These are phyloP conservation scores for Blastobotrys indianensis DNA, from an alignment of 1,139 yeast genomes.

Conservation along the genomic window DNA sequence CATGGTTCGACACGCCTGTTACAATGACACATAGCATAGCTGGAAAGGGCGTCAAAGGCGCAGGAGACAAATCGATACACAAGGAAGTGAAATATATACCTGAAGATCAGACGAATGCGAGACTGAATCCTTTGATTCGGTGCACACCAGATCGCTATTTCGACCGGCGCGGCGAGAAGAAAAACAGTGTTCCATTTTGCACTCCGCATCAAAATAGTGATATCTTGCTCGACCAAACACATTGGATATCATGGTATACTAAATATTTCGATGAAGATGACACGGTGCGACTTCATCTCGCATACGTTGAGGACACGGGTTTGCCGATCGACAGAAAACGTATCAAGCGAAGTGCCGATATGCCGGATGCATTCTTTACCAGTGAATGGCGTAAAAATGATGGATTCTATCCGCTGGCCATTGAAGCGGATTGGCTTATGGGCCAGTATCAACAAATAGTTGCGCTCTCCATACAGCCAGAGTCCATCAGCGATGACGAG, in stretches of 20 bases:
- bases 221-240: slow-evolving; percentile 54
- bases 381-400: slow-evolving; percentile 67
- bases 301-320: slow-evolving; percentile 51
- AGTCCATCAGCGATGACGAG: slow-evolving; percentile 53
- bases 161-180: slow-evolving; percentile 42
- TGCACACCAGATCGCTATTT: slow-evolving; percentile 76
- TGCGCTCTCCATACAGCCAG: slow-evolving; percentile 67
- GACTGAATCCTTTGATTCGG: slow-evolving; percentile 70
- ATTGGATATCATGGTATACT: slow-evolving; percentile 78
- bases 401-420: slow-evolving; percentile 58
- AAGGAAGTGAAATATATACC: slow-evolving; percentile 49
- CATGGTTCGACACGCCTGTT: slow-evolving; percentile 64
- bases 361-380: slow-evolving; percentile 51
- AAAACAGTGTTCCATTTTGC: slow-evolving; percentile 77
- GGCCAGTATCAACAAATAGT: slow-evolving; percentile 45
- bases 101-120: slow-evolving; percentile 64
- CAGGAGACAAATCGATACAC: slow-evolving; percentile 15
- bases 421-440: slow-evolving; percentile 57
- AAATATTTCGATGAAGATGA: slow-evolving; percentile 47
- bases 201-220: slow-evolving; percentile 60
- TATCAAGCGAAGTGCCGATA: slow-evolving; percentile 17
- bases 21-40: slow-evolving; percentile 37
- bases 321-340: slow-evolving; percentile 33
- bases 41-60: slow-evolving; percentile 16
- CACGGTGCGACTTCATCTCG: slow-evolving; percentile 61